Percentiles rank a stretch among this genome's conserved stretches.
Conservation (phyloP, 495 filamentous ascomycete species). For the Aspergillus asperescens region DNA sequence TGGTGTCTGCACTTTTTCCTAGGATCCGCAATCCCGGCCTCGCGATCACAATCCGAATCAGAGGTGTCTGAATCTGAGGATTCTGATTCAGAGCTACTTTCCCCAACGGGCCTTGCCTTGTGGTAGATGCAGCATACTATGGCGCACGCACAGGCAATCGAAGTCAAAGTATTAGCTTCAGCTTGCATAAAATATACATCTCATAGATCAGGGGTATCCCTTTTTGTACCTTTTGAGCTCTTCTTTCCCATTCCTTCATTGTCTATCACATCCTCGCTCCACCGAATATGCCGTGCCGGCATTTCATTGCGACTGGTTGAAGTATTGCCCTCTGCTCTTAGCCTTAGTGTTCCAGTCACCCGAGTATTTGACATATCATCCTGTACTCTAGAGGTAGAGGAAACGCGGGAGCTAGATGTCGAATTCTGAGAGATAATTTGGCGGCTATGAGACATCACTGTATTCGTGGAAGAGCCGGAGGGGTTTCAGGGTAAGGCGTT, state of each 20-base stretch:
- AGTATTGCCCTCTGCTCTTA: constrained; percentile 31
- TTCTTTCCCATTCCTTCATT: constrained; percentile 96
- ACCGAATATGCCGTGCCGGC: constrained; percentile 59
- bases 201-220: background rate
- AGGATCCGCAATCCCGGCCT: constrained; percentile 28
- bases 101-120: constrained; percentile 72
- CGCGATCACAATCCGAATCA: constrained; percentile 55
- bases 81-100: constrained; percentile 75
- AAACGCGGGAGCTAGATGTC: constrained; percentile 16
- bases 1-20: constrained; percentile 10
- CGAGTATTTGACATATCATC: constrained; percentile 15
- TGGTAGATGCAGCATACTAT: constrained; percentile 98
- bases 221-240: constrained; percentile 71
- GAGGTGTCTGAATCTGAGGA: constrained; percentile 56
- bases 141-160: background rate
- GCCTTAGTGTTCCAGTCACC: constrained; percentile 28
- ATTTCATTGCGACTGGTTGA: constrained; percentile 14
- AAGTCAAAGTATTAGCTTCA: background rate
- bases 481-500: too few species aligned
- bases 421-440: constrained; percentile 18
- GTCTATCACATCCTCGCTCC: constrained; percentile 91
- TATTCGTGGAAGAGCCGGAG: too few species aligned
- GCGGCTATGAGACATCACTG: constrained; percentile 28
- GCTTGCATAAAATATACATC: background rate
- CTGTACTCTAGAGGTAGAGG: constrained; percentile 14